These are phyloP conservation scores for Coniferiporia sulphurascens DNA, from an alignment of 1,284 basidiomycete genomes.

Conservation along the genomic window DNA sequence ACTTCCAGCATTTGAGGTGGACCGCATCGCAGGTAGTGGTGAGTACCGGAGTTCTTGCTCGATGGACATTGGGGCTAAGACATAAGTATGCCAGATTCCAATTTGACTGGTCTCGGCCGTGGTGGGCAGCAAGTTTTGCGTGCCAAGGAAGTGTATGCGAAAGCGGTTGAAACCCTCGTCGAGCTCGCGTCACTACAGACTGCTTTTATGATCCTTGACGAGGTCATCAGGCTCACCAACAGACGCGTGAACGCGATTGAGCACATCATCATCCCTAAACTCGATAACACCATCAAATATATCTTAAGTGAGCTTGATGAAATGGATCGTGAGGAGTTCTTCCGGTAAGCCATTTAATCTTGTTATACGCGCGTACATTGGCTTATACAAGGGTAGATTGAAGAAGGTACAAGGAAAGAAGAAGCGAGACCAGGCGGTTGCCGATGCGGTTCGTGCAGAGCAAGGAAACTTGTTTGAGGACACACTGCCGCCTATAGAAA, in stretches of 20 bases:
- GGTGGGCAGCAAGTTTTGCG: constrained; percentile 96
- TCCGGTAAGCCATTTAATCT: constrained; percentile 55
- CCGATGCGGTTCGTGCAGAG: constrained; percentile 34
- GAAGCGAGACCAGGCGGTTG: constrained; percentile 71
- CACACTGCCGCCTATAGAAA: constrained; percentile 26
- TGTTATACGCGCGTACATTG: not conserved
- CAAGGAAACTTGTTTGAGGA: constrained; percentile 19
- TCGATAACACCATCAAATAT: constrained; percentile 98
- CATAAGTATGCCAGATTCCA: constrained; percentile 67
- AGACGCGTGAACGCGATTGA: constrained; percentile 98
- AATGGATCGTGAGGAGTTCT: constrained; percentile 98
- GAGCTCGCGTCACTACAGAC: constrained; percentile 97
- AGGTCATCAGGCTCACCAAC: constrained; percentile 98
- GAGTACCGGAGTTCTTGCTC: constrained; percentile 23
- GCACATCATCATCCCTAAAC: constrained; percentile 91
- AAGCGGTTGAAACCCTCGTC: constrained; percentile 94
- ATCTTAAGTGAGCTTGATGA: constrained; percentile 94
- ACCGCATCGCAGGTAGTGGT: constrained; percentile 81
- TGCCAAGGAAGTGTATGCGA: constrained; percentile 93
- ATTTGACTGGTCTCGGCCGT: constrained; percentile 94
- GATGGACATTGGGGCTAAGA: too few relatives aligned
- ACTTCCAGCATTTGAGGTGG: constrained; percentile 92
- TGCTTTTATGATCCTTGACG: constrained; percentile 97
- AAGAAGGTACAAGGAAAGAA: constrained; percentile 99
- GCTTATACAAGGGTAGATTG: constrained; percentile 41